A percentile compares a stretch with the other conserved stretches of the same genome.
phyloP scores from a whole-genome alignment of 2,329 filamentous ascomycete genomes.

The Fusarium equiseti region DNA sequence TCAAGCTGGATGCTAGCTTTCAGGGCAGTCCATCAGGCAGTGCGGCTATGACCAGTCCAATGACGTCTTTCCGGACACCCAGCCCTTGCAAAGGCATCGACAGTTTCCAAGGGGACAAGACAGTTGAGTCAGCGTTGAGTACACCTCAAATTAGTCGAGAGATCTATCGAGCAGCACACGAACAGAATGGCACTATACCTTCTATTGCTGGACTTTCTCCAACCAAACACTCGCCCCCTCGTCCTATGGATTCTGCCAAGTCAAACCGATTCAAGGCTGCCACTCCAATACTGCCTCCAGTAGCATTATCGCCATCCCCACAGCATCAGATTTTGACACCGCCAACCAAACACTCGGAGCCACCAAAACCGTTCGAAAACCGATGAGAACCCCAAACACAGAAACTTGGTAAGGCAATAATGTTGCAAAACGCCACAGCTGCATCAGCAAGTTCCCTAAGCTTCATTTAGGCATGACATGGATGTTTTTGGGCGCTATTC shows the following conservation, averaged over 20 bases:
- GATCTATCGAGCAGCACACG: conserved; percentile 44
- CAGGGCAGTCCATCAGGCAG: conserved; percentile 25
- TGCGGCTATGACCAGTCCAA: conserved; percentile 31
- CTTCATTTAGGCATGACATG: conserved; percentile 4
- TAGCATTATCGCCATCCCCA: conserved; percentile 69
- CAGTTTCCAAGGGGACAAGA: conserved; percentile 40
- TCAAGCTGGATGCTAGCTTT: conserved; percentile 39
- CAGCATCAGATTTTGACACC: conserved; percentile 69
- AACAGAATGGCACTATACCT: conserved; percentile 55
- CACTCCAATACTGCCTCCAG: conserved; percentile 66
- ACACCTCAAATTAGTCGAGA: conserved; percentile 48
- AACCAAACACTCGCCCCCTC: conserved; percentile 63
- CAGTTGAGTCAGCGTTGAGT: conserved; percentile 45
- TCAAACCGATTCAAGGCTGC: conserved; percentile 50
- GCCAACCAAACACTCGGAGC: conserved; percentile 63
- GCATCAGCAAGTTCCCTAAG: conserved; percentile 3
- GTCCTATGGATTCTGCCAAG: conserved; percentile 48
- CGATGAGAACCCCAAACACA: conserved; percentile 28
- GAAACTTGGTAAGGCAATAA: conserved; percentile 15
- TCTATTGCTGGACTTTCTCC: conserved; percentile 63
- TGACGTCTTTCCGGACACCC: conserved; percentile 38
- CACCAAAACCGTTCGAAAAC: conserved; percentile 35
- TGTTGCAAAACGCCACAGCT: conserved; percentile 25
- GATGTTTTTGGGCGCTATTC: not conserved
- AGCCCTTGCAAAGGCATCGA: conserved; percentile 45